Conservation (phyloP, 192 early-diverging fungal species). For the Entophlyctis helioformis region DNA sequence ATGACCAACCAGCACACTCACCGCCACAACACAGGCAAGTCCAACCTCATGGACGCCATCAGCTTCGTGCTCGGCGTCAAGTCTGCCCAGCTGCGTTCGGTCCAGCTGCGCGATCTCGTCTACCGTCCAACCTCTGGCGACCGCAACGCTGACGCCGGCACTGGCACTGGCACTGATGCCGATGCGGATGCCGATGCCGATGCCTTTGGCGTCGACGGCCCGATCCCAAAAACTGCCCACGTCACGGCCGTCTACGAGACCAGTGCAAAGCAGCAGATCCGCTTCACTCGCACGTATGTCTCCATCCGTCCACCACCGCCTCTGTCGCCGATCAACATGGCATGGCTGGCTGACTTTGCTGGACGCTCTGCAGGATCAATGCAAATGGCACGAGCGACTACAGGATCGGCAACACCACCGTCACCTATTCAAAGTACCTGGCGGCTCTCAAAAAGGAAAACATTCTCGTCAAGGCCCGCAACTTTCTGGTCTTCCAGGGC, state of each 20-base stretch:
- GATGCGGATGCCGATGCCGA: conserved; percentile 31
- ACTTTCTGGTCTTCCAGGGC: conserved; percentile 98
- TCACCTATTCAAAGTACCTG: conserved; percentile 69
- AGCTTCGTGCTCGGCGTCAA: conserved; percentile 96
- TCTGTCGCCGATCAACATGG: background rate
- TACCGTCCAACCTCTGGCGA: conserved; percentile 52
- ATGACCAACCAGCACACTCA: no score
- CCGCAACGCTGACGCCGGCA: conserved; percentile 21
- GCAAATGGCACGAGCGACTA: conserved; percentile 70
- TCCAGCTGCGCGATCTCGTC: conserved; percentile 80
- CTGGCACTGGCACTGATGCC: conserved; percentile 19
- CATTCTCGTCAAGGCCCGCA: conserved; percentile 88
- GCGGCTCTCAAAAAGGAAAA: conserved; percentile 67
- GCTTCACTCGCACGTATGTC: conserved; percentile 63
- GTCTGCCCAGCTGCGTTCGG: conserved; percentile 79
- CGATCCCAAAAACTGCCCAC: conserved; percentile 33
- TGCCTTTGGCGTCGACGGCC: no score
- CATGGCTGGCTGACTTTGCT: background rate
- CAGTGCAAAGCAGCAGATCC: conserved; percentile 40
- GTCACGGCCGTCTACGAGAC: conserved; percentile 81
- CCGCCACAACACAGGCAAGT: conserved; percentile 85
- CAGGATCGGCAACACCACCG: conserved; percentile 63
- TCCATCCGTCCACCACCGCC: background rate
- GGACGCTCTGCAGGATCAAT: conserved; percentile 11
- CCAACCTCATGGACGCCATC: conserved; percentile 99